Base-by-base conservation (phyloP, 495 filamentous ascomycete genomes). In the Symbiotaphrina buchneri region DNA sequence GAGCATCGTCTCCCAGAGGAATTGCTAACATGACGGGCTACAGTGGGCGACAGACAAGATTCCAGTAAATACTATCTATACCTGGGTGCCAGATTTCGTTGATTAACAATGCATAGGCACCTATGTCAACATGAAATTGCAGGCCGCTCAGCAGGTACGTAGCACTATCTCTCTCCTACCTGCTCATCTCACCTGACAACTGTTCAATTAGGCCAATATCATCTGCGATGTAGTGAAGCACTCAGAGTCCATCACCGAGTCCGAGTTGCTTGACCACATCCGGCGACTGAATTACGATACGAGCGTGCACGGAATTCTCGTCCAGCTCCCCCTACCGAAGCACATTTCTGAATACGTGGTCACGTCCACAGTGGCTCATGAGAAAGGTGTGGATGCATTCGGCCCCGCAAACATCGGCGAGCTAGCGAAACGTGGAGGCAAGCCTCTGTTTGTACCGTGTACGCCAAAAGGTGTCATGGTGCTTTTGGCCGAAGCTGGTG, bases 71-170 rank as follows among this genome's bases (percentile, higher is more conserved):
- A 28, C 33, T 37, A 11, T 30, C 19, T 30, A 28, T 18, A n/a
- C n/a, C n/a, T n/a, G n/a, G n/a, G n/a, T n/a, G n/a, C n/a, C n/a
- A n/a, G n/a, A n/a, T n/a, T n/a, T 10, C 28, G 27, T 32, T 23
- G 37, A 38, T 47, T 46, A 45, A 53, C 45, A 32, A 39, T 43
- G 31, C 39, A 28, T 43, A 87, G 78, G 74, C 47, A 95, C 87
- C 23, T 97, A 97, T 78, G 84, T 97, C 50, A 81, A 82, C 55
- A 97, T 97, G 87, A 97, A 97, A 56, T 52, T 94, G 44, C 95
- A 93, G 61, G 87, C 87, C 34, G 87, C 87, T 18, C 64, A 84
- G 49, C 85, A 97, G 65, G 80, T 85, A 57, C 45, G 37, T 39
- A 3, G 16, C 18, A 30, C 19, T 32, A 36, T 26, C 18, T 25